Evolutionary conservation across 805 yeast species (phyloP), one percentile per base, ranked within the genome.

Genomic region (Candida oleophila): DNA sequence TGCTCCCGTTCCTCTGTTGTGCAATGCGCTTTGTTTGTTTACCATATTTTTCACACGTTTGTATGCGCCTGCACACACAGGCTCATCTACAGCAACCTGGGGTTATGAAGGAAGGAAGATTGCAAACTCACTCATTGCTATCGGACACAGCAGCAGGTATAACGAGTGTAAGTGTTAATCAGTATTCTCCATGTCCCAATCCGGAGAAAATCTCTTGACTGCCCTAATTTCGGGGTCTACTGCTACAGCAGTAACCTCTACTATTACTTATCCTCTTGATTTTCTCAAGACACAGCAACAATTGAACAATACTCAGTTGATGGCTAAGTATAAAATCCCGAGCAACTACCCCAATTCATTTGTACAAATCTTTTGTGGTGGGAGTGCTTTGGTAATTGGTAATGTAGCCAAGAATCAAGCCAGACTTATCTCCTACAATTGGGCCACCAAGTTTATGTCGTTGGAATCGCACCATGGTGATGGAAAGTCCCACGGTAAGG

Each of bases 371-470:
- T 68, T 60, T 56, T 68, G 65, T 18, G 97, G 98, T 1, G 80
- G 88, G 55, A 78, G 87, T 43, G 89, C 96, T 0, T 64, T 89
- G 49, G 85, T 89, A 33, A 52, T 82, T 0, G 97, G 97, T 3
- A 82, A 83, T 49, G 76, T 88, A 0, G 56, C 83, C 45, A 91
- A 90, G 64, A 84, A 95, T 3, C 73, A 80, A 4, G 78, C 89
- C 4, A 68, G 98, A 47, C 82, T 91, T 56, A 69, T 83, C 21
- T 77, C 85, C 42, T 92, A 87, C 69, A 87, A 89, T 51, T 80
- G 82, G 69, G 82, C 85, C 47, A 81, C 89, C 20, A 78, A 82
- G 56, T 79, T 87, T 61, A 70, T 80, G 87, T 74, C 83, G 3
- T 79, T 69, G 11, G 77, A 72, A 4, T 50, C 62, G 7, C 61